A percentile compares a stretch with the other conserved stretches of the same genome.
Evolutionary conservation across 441 rosid genomes (phyloP).

Genomic region (Cnidoscolus chayamansa): DNA sequence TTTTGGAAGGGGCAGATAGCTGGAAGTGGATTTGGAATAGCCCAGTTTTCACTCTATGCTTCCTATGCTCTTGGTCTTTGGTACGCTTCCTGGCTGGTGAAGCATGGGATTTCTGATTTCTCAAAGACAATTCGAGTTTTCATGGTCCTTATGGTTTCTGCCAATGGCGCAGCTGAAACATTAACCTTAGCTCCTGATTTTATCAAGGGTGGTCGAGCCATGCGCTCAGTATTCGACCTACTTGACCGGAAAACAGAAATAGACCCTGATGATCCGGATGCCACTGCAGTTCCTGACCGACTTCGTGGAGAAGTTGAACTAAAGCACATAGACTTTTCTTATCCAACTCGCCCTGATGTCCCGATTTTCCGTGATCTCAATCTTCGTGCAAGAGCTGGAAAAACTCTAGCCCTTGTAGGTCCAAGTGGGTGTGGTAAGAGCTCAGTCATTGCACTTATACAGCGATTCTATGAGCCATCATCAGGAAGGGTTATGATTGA

Average conservation of each 20-base stretch:
- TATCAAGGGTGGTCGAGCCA: conserved; percentile 96
- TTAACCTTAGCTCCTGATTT: conserved; percentile 96
- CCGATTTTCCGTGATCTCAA: conserved; percentile 79
- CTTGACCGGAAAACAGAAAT: conserved; percentile 98
- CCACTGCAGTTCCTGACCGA: conserved; percentile 79
- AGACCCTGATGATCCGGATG: conserved; percentile 89
- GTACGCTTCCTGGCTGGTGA: conserved; percentile 99
- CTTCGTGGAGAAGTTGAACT: conserved; percentile 92
- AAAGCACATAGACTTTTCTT: conserved; percentile 93
- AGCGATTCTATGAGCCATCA: conserved; percentile 86
- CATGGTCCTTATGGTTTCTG: conserved; percentile 98
- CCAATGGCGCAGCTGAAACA: conserved; percentile 98
- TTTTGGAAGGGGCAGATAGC: conserved; percentile 99
- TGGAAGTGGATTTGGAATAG: conserved; percentile 91
- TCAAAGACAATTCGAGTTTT: conserved; percentile 95
- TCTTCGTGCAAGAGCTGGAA: conserved; percentile 89
- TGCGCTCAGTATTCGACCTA: conserved; percentile 88
- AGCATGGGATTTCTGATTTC: conserved; percentile 96
- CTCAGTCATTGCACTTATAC: conserved; percentile 77
- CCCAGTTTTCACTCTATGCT: conserved; percentile 89
- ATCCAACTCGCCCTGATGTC: conserved; percentile 92
- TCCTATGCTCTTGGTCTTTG: conserved; percentile 97
- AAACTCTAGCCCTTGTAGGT: conserved; percentile 94
- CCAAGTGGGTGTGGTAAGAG: conserved; percentile 99
- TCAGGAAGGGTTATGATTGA: conserved; percentile 90